phyloP scores from a whole-genome alignment of 192 early-diverging fungal genomes.

The Entomortierella parvispora region DNA sequence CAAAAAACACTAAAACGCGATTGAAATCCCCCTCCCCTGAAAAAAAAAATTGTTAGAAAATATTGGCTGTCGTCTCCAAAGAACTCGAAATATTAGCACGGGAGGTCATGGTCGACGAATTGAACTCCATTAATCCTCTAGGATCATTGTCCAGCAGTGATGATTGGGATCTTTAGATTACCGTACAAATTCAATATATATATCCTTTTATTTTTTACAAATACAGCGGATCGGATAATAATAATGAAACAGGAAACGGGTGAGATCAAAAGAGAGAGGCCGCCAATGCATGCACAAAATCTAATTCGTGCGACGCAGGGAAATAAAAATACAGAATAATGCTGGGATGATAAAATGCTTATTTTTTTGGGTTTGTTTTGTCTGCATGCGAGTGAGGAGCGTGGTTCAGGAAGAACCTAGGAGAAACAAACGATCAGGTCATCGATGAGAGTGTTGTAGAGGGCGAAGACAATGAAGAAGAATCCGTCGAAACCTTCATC shows the following conservation, averaged over 20 bases:
- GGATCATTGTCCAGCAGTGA: constrained; percentile 2
- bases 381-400: no score
- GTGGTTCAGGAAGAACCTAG: no score
- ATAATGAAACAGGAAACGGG: no score
- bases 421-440: constrained; percentile 6
- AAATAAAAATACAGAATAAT: no score
- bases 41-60: constrained; percentile 21
- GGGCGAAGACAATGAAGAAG: constrained; percentile 29
- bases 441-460: constrained; percentile 37
- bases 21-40: neutral
- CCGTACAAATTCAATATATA: neutral
- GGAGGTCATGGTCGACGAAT: constrained; percentile 37
- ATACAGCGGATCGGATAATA: no score
- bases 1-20: neutral
- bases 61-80: constrained; percentile 35
- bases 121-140: constrained; percentile 41
- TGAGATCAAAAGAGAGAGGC: no score
- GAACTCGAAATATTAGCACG: constrained; percentile 40
- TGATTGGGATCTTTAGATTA: constrained; percentile 24
- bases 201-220: neutral
- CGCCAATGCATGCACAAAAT: no score
- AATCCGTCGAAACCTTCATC: constrained; percentile 42
- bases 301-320: no score
- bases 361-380: neutral
- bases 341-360: neutral